A percentile compares a stretch with the other conserved stretches of the same genome.
phyloP scores from a whole-genome alignment of 345 rosid genomes.

The Dipteronia dyeriana region DNA sequence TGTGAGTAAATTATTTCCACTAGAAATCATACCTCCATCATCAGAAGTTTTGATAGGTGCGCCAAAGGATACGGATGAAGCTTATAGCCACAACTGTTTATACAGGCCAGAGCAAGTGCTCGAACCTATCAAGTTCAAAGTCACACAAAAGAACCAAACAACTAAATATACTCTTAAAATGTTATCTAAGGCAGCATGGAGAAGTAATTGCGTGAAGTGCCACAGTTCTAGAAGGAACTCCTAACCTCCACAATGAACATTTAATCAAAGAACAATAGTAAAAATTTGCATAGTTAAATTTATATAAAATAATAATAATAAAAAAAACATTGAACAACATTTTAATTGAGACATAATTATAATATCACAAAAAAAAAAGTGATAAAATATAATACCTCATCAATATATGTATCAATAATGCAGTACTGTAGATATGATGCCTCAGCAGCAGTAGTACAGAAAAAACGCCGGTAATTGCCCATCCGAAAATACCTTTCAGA shows the following conservation, averaged over 20 bases:
- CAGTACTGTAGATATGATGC: conserved; percentile 83
- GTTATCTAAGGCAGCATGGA: neutral
- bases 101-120: conserved; percentile 55
- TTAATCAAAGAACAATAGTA: neutral
- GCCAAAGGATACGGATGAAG: conserved; percentile 85
- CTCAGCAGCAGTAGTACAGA: conserved; percentile 54
- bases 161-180: neutral
- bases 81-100: conserved; percentile 79
- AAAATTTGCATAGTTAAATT: neutral
- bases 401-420: conserved; percentile 62
- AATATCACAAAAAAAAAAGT: conserved; percentile 2
- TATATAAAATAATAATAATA: neutral
- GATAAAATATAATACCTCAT: conserved; percentile 50
- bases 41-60: conserved; percentile 59
- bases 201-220: neutral
- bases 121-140: conserved; percentile 51
- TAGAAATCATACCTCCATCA: conserved; percentile 60
- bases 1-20: neutral
- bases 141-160: neutral
- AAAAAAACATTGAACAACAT: neutral
- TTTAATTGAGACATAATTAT: neutral
- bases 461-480: conserved; percentile 68
- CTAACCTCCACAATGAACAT: neutral
- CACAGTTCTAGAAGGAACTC: neutral
- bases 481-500: conserved; percentile 52